phyloP scores from a whole-genome alignment of 2,329 filamentous ascomycete species.

The Metarhizium sp. region DNA sequence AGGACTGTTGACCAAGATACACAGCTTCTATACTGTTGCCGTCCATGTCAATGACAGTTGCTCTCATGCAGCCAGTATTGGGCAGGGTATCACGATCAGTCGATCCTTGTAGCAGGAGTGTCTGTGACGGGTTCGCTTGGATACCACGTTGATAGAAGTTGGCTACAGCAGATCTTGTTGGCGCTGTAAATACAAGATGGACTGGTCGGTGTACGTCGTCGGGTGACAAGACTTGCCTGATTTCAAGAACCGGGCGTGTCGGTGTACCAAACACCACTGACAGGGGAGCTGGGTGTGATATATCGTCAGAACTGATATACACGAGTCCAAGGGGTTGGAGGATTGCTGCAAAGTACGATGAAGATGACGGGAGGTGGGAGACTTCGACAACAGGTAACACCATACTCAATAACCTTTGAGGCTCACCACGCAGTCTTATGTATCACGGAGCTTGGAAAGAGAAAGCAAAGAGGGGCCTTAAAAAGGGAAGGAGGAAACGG shows the following conservation, averaged over 20 bases:
- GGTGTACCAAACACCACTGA: constrained; percentile 33
- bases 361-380: constrained; percentile 66
- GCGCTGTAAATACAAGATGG: constrained; percentile 58
- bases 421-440: background rate
- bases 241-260: constrained; percentile 30
- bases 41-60: constrained; percentile 66
- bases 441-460: no score
- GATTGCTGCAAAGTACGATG: constrained; percentile 75
- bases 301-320: constrained; percentile 30
- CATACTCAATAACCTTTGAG: constrained; percentile 11
- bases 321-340: constrained; percentile 69
- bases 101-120: constrained; percentile 15
- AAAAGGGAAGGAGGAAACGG: background rate
- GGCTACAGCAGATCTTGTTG: constrained; percentile 54
- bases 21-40: constrained; percentile 78
- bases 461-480: background rate
- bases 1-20: constrained; percentile 29
- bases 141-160: constrained; percentile 64
- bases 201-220: constrained; percentile 20
- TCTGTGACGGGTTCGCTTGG: constrained; percentile 47
- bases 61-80: constrained; percentile 20
- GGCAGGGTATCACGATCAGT: background rate
- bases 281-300: background rate
- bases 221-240: constrained; percentile 32
- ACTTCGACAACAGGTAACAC: constrained; percentile 52